Conservation (phyloP, 23 red algal genomes). For the Gracilaria caudata region DNA sequence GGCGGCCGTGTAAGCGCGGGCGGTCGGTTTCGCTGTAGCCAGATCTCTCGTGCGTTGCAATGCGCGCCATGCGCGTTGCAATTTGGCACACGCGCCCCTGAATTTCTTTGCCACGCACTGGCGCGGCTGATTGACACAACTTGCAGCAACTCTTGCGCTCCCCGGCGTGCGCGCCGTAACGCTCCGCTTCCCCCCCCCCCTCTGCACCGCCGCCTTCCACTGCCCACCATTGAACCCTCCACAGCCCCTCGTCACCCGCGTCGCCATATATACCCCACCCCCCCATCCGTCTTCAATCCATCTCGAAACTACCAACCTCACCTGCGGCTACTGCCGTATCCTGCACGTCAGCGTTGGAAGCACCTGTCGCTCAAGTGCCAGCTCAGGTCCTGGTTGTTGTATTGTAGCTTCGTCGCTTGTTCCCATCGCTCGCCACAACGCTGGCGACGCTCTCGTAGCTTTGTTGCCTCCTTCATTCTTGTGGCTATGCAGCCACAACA, state of each 20-base stretch:
- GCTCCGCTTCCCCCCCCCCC: background rate
- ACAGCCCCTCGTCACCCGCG: background rate
- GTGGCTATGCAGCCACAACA: slow-evolving; percentile 27
- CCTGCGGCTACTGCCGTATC: too few species aligned
- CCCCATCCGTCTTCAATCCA: background rate
- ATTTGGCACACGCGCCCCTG: slow-evolving; percentile 11
- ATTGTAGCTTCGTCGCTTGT: background rate
- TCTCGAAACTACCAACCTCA: too few species aligned
- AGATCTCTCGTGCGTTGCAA: slow-evolving; percentile 26
- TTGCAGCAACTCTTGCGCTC: background rate
- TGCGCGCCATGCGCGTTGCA: slow-evolving; percentile 14
- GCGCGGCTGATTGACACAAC: background rate
- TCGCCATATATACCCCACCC: background rate
- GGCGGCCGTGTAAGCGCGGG: background rate
- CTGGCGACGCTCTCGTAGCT: slow-evolving; percentile 9
- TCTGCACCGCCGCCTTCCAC: background rate
- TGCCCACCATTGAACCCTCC: too few species aligned
- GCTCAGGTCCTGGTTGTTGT: too few species aligned
- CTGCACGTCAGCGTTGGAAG: too few species aligned
- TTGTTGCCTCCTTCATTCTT: background rate
- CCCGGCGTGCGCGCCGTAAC: background rate
- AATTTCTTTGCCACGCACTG: background rate
- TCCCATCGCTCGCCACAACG: background rate
- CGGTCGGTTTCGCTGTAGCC: background rate
- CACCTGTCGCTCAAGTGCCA: too few species aligned